phyloP scores from a whole-genome alignment of 2,329 filamentous ascomycete species.

The Trichoderma sp. region DNA sequence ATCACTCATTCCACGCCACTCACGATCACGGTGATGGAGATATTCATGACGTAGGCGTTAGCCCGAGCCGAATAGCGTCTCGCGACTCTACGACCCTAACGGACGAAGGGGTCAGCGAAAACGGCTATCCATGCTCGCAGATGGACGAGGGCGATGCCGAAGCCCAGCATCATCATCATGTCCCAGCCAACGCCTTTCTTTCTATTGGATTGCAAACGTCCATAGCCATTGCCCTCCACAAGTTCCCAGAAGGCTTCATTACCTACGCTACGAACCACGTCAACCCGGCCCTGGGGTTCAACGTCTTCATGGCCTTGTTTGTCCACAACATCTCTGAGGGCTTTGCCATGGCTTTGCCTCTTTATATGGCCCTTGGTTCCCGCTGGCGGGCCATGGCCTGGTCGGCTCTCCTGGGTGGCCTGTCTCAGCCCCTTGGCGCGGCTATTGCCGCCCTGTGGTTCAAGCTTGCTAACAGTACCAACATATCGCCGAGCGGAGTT shows the following conservation, averaged over 20 bases:
- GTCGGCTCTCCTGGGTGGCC: constrained; percentile 79
- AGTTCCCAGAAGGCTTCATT: constrained; percentile 84
- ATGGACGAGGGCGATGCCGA: constrained; percentile 47
- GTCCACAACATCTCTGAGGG: constrained; percentile 99
- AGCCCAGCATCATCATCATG: constrained; percentile 83
- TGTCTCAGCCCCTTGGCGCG: constrained; percentile 85
- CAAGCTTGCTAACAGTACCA: constrained; percentile 59
- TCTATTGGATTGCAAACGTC: constrained; percentile 95
- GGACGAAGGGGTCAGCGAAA: constrained; percentile 28
- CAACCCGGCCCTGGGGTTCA: constrained; percentile 82
- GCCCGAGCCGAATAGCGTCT: constrained; percentile 43
- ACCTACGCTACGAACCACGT: constrained; percentile 98
- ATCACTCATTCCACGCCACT: constrained; percentile 29
- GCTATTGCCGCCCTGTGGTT: constrained; percentile 86
- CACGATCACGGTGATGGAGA: constrained; percentile 32
- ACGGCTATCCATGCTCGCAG: constrained; percentile 31
- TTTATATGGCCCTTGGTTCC: constrained; percentile 87
- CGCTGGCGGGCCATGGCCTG: constrained; percentile 81
- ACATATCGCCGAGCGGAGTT: constrained; percentile 54
- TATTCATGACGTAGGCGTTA: constrained; percentile 33
- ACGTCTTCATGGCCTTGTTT: constrained; percentile 92
- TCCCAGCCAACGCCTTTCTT: constrained; percentile 89
- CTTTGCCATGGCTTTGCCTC: constrained; percentile 87
- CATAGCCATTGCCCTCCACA: constrained; percentile 92
- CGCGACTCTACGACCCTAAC: constrained; percentile 37